Evolutionary conservation across 768 basidiomycete genomes (phyloP).

Genomic region (Lepiota brunneoincarnata): DNA sequence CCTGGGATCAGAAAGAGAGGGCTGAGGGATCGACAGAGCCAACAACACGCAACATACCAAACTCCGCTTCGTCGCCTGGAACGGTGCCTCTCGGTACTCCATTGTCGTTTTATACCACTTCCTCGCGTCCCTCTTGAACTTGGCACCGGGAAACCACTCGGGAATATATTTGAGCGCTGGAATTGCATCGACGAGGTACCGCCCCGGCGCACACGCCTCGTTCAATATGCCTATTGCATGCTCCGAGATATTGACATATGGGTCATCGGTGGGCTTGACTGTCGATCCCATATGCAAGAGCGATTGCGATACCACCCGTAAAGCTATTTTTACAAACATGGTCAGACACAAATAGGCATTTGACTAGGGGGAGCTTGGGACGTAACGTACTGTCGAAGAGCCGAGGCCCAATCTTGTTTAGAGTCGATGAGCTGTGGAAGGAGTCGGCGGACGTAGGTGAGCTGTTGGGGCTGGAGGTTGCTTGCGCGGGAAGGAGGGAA

Average conservation of each 20-base stretch:
- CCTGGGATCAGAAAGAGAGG: neutral
- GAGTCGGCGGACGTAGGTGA: neutral
- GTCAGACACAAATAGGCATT: neutral
- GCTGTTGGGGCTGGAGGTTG: constrained; percentile 5
- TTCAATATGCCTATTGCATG: constrained; percentile 26
- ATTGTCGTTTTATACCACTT: constrained; percentile 34
- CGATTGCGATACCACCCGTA: constrained; percentile 34
- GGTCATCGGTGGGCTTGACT: constrained; percentile 34
- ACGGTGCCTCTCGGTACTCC: constrained; percentile 34
- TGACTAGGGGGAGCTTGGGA: neutral
- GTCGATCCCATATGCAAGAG: constrained; percentile 42
- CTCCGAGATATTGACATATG: constrained; percentile 38
- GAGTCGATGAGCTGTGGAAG: constrained; percentile 28
- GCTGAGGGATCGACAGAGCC: neutral
- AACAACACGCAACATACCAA: constrained; percentile 13
- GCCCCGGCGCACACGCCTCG: constrained; percentile 3
- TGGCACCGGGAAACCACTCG: constrained; percentile 53
- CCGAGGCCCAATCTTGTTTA: constrained; percentile 30
- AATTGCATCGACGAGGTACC: constrained; percentile 36
- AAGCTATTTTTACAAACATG: constrained; percentile 23
- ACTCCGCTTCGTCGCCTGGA: constrained; percentile 15
- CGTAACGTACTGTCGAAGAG: constrained; percentile 33
- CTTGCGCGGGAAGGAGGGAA: constrained; percentile 25
- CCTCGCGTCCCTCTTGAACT: constrained; percentile 46
- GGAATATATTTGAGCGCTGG: constrained; percentile 39